Evolutionary conservation across 2,329 filamentous ascomycete species (phyloP).

Genomic region (Calcarisporium arbuscula): DNA sequence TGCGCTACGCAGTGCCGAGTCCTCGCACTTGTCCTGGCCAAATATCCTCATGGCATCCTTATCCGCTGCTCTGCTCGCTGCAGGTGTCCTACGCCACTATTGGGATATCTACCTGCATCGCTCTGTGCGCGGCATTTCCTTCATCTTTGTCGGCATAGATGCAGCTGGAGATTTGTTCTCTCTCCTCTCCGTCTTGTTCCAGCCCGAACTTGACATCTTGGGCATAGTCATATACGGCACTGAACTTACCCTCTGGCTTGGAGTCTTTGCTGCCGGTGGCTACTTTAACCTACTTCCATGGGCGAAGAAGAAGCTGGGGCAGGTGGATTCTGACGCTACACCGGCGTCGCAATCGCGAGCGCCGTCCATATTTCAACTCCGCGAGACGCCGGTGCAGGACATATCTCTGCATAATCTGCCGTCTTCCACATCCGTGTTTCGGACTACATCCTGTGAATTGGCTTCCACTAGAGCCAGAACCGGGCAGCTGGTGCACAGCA

Average conservation of each 20-base stretch:
- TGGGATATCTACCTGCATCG: conserved; percentile 61
- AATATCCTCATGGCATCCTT: conserved; percentile 60
- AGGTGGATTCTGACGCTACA: background rate
- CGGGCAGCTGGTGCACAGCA: too few species aligned
- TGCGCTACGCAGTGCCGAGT: conserved; percentile 40
- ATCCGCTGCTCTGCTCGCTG: conserved; percentile 55
- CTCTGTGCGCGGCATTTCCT: conserved; percentile 65
- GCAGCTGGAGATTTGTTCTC: conserved; percentile 63
- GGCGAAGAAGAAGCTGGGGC: conserved; percentile 29
- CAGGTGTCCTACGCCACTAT: conserved; percentile 63
- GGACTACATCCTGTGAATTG: conserved; percentile 8
- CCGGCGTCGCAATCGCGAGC: background rate
- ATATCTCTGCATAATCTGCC: conserved; percentile 9
- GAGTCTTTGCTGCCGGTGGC: conserved; percentile 58
- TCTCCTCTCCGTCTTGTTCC: conserved; percentile 57
- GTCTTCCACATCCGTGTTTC: conserved; percentile 8
- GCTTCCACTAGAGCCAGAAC: conserved; percentile 1
- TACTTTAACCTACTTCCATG: conserved; percentile 60
- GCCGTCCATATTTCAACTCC: background rate
- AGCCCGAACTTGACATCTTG: conserved; percentile 50
- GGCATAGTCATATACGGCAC: conserved; percentile 62
- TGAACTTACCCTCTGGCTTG: conserved; percentile 60
- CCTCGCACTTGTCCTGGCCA: conserved; percentile 49
- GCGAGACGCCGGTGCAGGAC: background rate
- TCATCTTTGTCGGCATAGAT: conserved; percentile 65